These are phyloP conservation scores for Viridothelium virens DNA, from an alignment of 495 filamentous ascomycete genomes.

Conservation along the genomic window DNA sequence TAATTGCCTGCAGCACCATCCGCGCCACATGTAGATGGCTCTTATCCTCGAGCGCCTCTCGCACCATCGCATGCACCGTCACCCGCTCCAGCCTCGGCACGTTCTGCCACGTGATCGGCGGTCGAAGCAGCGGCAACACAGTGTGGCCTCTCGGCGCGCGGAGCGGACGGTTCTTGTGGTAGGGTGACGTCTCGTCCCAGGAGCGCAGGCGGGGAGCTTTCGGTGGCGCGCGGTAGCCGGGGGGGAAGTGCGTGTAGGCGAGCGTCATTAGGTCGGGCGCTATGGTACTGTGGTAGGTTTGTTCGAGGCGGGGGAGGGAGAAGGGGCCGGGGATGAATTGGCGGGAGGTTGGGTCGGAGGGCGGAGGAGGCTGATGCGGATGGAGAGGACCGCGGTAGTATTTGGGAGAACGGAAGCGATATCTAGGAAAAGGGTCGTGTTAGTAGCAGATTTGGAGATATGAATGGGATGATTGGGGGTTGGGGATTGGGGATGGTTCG, in stretches of 20 bases:
- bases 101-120: slow-evolving; percentile 74
- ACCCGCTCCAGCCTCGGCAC: slow-evolving; percentile 74
- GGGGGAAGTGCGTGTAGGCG: slow-evolving; percentile 71
- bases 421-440: slow-evolving; percentile 45
- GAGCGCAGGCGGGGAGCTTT: slow-evolving; percentile 64
- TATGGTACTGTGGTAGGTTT: slow-evolving; percentile 81
- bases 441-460: background rate
- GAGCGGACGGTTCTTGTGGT: slow-evolving; percentile 81
- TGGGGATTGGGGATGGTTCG: background rate
- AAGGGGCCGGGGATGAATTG: slow-evolving; percentile 91
- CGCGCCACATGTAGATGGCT: slow-evolving; percentile 69
- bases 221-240: slow-evolving; percentile 58
- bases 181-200: slow-evolving; percentile 87
- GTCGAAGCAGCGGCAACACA: slow-evolving; percentile 60
- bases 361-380: slow-evolving; percentile 74
- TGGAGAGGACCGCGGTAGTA: slow-evolving; percentile 91
- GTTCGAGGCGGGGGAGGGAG: slow-evolving; percentile 74
- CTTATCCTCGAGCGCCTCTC: slow-evolving; percentile 51
- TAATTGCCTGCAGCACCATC: slow-evolving; percentile 77
- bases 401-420: slow-evolving; percentile 85
- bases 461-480: slow-evolving; percentile 19
- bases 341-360: slow-evolving; percentile 79
- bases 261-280: slow-evolving; percentile 86
- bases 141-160: slow-evolving; percentile 68
- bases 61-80: slow-evolving; percentile 68